Percentiles rank a stretch among this genome's conserved stretches.
These are phyloP conservation scores for Avena sativa DNA, from an alignment of 176 grass and related monocot species.

Conservation along the genomic window DNA sequence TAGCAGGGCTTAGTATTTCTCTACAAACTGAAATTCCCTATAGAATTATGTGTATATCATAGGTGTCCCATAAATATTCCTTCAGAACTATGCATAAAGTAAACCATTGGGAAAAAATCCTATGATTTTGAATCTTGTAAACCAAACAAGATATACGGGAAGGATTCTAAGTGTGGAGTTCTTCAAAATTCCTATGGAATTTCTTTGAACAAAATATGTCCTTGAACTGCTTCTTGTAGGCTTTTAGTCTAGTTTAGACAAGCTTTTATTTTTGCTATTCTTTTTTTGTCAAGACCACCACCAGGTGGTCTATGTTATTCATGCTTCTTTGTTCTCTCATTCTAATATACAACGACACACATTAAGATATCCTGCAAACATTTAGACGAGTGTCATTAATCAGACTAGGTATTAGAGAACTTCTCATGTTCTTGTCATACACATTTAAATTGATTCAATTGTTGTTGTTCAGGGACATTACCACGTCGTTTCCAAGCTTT, in stretches of 20 bases:
- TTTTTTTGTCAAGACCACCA: too few species aligned
- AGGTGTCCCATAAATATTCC: background rate
- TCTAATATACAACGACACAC: too few species aligned
- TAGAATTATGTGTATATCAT: background rate
- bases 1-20: background rate
- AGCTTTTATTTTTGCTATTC: too few species aligned
- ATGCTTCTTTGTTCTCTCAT: too few species aligned
- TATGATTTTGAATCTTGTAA: background rate
- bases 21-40: background rate
- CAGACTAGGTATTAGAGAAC: background rate
- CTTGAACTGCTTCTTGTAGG: too few species aligned
- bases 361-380: too few species aligned
- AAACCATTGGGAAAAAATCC: background rate
- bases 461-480: slow-evolving; percentile 62
- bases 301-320: too few species aligned
- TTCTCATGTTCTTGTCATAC: background rate
- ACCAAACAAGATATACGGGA: background rate
- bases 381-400: too few species aligned
- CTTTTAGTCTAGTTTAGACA: too few species aligned
- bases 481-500: slow-evolving; percentile 69
- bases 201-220: too few species aligned
- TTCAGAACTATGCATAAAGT: background rate
- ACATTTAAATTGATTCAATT: background rate
- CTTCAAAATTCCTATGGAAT: background rate
- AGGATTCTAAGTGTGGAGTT: background rate